Evolutionary conservation across 2,329 filamentous ascomycete genomes (phyloP).

Genomic region (Shiraia sp.): DNA sequence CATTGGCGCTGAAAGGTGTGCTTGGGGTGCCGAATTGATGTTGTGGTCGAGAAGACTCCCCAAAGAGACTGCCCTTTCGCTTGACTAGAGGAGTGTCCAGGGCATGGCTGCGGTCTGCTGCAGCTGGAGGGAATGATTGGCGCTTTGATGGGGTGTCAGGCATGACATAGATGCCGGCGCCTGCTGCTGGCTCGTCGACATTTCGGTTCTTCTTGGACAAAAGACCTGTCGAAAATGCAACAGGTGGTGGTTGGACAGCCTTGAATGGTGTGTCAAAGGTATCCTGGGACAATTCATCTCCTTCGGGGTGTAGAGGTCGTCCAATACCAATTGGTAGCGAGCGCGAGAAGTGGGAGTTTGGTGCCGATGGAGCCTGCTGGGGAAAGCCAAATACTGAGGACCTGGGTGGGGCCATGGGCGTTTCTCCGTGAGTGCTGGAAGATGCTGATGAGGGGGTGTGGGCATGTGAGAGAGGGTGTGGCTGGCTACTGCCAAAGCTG

Average conservation of each 20-base stretch:
- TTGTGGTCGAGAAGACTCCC: slow-evolving; percentile 65
- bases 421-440: slow-evolving; percentile 72
- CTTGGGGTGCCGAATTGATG: slow-evolving; percentile 79
- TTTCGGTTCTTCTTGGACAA: slow-evolving; percentile 90
- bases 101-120: slow-evolving; percentile 31
- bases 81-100: slow-evolving; percentile 50
- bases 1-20: slow-evolving; percentile 74
- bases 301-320: slow-evolving; percentile 54
- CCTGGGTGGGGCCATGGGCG: slow-evolving; percentile 48
- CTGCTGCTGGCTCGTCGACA: slow-evolving; percentile 64
- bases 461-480: slow-evolving; percentile 84
- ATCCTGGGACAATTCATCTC: slow-evolving; percentile 51
- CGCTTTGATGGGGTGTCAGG: slow-evolving; percentile 98
- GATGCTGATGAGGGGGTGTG: slow-evolving; percentile 85
- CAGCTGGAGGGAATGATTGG: slow-evolving; percentile 70
- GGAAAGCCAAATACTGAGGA: slow-evolving; percentile 26
- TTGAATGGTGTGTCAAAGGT: slow-evolving; percentile 80
- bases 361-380: slow-evolving; percentile 15
- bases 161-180: slow-evolving; percentile 66
- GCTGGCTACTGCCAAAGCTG: slow-evolving; percentile 33
- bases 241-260: slow-evolving; percentile 69
- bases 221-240: slow-evolving; percentile 82
- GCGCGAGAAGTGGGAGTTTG: slow-evolving; percentile 63
- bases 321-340: slow-evolving; percentile 72
- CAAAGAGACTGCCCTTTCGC: slow-evolving; percentile 57